Percentiles rank a stretch among this genome's conserved stretches.
Conservation (phyloP, 1,284 basidiomycete genomes). For the Rhodotorula sp. region DNA sequence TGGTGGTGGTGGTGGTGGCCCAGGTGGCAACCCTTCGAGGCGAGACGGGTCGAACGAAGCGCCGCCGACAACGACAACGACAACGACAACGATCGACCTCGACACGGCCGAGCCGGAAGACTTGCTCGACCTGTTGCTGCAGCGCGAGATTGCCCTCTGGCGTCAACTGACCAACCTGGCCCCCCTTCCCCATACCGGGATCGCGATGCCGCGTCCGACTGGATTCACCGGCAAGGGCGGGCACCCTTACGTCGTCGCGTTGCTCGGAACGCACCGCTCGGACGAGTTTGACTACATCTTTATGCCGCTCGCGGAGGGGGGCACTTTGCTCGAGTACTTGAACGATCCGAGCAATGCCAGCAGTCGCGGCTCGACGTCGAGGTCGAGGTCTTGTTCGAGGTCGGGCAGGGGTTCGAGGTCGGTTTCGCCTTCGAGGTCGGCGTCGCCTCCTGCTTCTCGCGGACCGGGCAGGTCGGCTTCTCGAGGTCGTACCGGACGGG, state of each 20-base stretch:
- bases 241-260: conserved; percentile 67
- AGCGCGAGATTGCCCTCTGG: conserved; percentile 80
- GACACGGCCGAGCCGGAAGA: conserved; percentile 10
- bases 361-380: background rate
- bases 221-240: conserved; percentile 3
- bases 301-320: conserved; percentile 77
- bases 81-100: background rate
- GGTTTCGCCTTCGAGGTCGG: background rate
- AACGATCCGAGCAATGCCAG: conserved; percentile 17
- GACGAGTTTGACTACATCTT: conserved; percentile 75
- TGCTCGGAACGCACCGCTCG: conserved; percentile 68
- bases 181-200: conserved; percentile 51
- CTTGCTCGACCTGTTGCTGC: conserved; percentile 59
- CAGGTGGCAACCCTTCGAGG: background rate
- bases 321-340: conserved; percentile 81
- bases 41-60: background rate
- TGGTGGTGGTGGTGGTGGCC: background rate
- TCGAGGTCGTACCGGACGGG: background rate
- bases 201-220: conserved; percentile 1
- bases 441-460: background rate
- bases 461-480: background rate
- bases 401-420: background rate
- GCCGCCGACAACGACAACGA: background rate
- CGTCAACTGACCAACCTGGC: conserved; percentile 61
- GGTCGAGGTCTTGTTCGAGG: background rate